Evolutionary conservation across 2,329 filamentous ascomycete genomes (phyloP).

Genomic region (Cryphonectria radicalis): DNA sequence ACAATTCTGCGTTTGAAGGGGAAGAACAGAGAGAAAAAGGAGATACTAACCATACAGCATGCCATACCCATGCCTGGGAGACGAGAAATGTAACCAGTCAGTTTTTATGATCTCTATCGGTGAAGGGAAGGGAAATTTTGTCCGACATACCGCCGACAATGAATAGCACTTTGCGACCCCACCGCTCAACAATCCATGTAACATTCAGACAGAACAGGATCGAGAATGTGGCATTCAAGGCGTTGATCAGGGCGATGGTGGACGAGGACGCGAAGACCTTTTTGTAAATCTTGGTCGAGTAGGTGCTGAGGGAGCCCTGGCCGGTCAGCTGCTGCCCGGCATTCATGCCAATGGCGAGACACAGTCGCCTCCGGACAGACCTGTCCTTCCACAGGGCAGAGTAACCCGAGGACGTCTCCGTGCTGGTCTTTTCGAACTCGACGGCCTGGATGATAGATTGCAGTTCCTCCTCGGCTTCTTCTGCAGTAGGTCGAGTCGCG

Average conservation of each 20-base stretch:
- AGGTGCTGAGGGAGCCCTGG: constrained; percentile 74
- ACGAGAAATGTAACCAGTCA: neutral
- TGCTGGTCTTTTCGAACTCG: constrained; percentile 72
- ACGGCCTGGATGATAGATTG: constrained; percentile 68
- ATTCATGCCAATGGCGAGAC: constrained; percentile 69
- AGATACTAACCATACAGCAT: constrained; percentile 65
- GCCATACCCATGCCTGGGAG: constrained; percentile 61
- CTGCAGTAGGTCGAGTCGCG: constrained; percentile 63
- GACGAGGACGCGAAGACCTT: constrained; percentile 64
- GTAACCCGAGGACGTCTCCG: constrained; percentile 63
- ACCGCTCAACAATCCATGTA: constrained; percentile 73
- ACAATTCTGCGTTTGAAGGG: neutral
- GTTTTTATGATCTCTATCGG: neutral
- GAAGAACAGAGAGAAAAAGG: neutral
- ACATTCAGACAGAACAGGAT: constrained; percentile 76
- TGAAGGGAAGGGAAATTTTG: neutral
- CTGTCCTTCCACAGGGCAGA: constrained; percentile 71
- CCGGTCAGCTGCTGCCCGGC: constrained; percentile 73
- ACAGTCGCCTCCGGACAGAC: constrained; percentile 68
- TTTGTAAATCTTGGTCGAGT: constrained; percentile 75
- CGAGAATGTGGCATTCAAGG: constrained; percentile 72
- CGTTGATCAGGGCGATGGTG: constrained; percentile 74
- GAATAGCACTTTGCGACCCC: constrained; percentile 70
- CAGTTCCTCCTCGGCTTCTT: constrained; percentile 70
- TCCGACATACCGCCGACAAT: constrained; percentile 59